Conservation (phyloP, 176 grass and related monocot genomes). For the Eleusine indica region DNA sequence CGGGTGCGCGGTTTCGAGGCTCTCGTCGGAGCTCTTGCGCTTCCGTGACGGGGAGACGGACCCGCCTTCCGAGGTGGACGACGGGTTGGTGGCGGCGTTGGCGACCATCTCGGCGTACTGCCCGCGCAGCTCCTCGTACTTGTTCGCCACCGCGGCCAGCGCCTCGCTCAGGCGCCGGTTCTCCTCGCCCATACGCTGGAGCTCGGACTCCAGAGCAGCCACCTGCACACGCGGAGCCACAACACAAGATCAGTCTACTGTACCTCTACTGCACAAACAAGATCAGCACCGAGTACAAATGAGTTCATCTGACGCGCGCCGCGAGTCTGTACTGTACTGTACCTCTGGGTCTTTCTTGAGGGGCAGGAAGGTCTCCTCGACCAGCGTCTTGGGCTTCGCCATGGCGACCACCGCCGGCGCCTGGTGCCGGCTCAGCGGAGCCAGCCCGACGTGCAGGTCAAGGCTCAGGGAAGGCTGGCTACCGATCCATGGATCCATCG, state of each 20-base stretch:
- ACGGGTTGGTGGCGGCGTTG: not conserved
- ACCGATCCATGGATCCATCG: constrained; percentile 62
- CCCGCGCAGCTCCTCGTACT: constrained; percentile 55
- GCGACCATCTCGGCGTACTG: constrained; percentile 55
- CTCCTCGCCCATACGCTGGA: constrained; percentile 63
- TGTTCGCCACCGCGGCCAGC: constrained; percentile 47
- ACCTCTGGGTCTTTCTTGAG: constrained; percentile 76
- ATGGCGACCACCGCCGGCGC: constrained; percentile 37
- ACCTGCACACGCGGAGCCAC: not conserved
- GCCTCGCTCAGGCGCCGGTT: constrained; percentile 63
- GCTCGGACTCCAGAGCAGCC: constrained; percentile 53
- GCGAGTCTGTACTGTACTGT: constrained; percentile 13
- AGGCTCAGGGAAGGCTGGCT: constrained; percentile 68
- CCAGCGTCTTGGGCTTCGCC: constrained; percentile 48
- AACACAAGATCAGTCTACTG: not conserved
- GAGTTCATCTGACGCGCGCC: too few relatives aligned
- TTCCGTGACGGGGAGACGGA: constrained; percentile 70
- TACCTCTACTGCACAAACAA: too few relatives aligned
- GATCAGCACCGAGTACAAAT: too few relatives aligned
- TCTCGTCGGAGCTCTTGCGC: constrained; percentile 59
- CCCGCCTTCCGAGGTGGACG: constrained; percentile 66
- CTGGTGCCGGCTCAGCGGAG: constrained; percentile 19
- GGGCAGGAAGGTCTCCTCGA: constrained; percentile 65
- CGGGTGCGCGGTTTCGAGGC: constrained; percentile 35
- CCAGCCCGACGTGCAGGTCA: constrained; percentile 65